Evolutionary conservation across 148 eudicot genomes (phyloP).

Genomic region (Rhododendron mucronatum): DNA sequence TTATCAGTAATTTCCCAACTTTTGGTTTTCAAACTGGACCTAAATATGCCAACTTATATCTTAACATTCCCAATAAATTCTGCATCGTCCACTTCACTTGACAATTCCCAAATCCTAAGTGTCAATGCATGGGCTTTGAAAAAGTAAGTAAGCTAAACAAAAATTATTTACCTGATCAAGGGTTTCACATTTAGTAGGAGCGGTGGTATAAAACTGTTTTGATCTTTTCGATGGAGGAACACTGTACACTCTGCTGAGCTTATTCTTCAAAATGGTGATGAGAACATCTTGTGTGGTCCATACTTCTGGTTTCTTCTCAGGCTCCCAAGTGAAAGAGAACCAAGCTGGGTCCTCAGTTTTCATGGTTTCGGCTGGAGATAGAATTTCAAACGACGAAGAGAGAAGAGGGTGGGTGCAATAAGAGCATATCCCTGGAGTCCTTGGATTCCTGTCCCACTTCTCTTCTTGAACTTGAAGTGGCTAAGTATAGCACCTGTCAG

Average conservation of each 20-base stretch:
- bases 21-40: not conserved
- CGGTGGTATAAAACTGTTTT: slow-evolving; percentile 46
- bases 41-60: not conserved
- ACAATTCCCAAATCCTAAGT: not conserved
- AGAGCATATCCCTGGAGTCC: slow-evolving; percentile 62
- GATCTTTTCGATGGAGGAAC: slow-evolving; percentile 67
- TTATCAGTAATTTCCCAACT: not conserved
- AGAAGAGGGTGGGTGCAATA: slow-evolving; percentile 71
- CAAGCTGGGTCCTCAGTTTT: slow-evolving; percentile 66
- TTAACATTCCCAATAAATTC: not conserved
- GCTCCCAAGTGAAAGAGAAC: slow-evolving; percentile 62
- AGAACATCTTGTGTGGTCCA: slow-evolving; percentile 65
- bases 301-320: slow-evolving; percentile 53
- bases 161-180: slow-evolving; percentile 63
- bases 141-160: not conserved
- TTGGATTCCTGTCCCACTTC: slow-evolving; percentile 55
- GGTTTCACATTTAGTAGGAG: slow-evolving; percentile 78
- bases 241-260: slow-evolving; percentile 75
- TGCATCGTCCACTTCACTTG: not conserved
- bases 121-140: not conserved
- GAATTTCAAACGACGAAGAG: slow-evolving; percentile 63
- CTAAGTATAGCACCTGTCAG: slow-evolving; percentile 63
- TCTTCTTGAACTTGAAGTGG: slow-evolving; percentile 55
- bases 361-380: slow-evolving; percentile 73
- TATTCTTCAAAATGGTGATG: slow-evolving; percentile 63